Evolutionary conservation across 2,329 filamentous ascomycete genomes (phyloP).

Genomic region (Monosporascus ibericus): DNA sequence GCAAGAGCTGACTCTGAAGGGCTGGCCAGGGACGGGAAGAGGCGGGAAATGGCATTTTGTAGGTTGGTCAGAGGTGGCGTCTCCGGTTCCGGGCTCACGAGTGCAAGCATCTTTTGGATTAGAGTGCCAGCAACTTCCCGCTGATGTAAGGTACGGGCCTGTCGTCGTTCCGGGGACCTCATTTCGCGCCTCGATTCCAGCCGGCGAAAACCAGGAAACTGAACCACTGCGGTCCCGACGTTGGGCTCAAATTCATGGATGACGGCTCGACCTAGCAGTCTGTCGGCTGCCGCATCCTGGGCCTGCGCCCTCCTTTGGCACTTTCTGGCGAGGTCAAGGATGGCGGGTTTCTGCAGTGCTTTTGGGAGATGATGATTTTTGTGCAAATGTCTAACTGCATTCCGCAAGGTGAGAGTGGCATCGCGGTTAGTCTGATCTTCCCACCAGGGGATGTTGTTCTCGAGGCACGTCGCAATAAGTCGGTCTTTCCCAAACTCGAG

Average conservation of each 20-base stretch:
- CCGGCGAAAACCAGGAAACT: conserved; percentile 33
- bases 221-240: conserved; percentile 40
- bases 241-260: conserved; percentile 42
- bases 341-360: conserved; percentile 59
- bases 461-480: conserved; percentile 68
- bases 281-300: conserved; percentile 47
- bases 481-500: conserved; percentile 65
- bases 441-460: conserved; percentile 66
- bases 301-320: conserved; percentile 37
- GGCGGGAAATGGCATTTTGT: conserved; percentile 36
- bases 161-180: conserved; percentile 12
- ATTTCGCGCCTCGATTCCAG: conserved; percentile 12
- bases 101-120: conserved; percentile 41
- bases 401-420: conserved; percentile 68
- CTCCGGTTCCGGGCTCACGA: conserved; percentile 44
- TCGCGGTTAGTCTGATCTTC: conserved; percentile 82
- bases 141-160: conserved; percentile 28
- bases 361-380: conserved; percentile 54
- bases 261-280: conserved; percentile 44
- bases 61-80: conserved; percentile 37
- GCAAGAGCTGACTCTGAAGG: conserved; percentile 6
- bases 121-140: conserved; percentile 40
- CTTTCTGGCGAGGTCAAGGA: conserved; percentile 55
- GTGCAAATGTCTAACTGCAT: conserved; percentile 68
- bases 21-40: conserved; percentile 41